Percentiles rank a stretch among this genome's conserved stretches.
Conservation (phyloP, 2,329 filamentous ascomycete species). For the Alternaria tenuissima region DNA sequence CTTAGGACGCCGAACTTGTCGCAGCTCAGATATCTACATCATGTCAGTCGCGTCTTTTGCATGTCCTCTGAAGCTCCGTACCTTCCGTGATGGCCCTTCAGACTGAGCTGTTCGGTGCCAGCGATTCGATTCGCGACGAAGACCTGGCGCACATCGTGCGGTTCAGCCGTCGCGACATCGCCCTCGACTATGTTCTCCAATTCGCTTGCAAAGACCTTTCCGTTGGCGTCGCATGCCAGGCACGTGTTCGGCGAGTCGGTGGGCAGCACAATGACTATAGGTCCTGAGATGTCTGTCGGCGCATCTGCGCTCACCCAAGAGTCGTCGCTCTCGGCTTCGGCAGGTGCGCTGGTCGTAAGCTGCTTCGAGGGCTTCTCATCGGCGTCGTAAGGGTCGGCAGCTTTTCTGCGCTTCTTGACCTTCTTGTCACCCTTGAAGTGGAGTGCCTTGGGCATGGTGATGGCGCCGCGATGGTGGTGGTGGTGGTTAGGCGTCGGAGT, state of each 20-base stretch:
- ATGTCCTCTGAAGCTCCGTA: constrained; percentile 44
- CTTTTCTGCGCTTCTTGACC: constrained; percentile 86
- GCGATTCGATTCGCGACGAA: constrained; percentile 88
- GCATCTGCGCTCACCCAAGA: constrained; percentile 89
- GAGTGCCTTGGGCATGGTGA: constrained; percentile 82
- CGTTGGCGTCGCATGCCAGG: constrained; percentile 84
- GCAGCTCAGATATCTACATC: constrained; percentile 77
- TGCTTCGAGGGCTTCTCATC: constrained; percentile 46
- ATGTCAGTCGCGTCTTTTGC: background rate
- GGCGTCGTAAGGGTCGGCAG: constrained; percentile 60
- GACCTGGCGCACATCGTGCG: constrained; percentile 94
- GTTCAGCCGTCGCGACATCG: constrained; percentile 85
- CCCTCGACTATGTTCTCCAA: constrained; percentile 90
- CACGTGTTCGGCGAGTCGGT: constrained; percentile 72
- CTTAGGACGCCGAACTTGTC: constrained; percentile 82
- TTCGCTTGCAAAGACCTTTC: constrained; percentile 81
- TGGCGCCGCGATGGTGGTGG: constrained; percentile 14
- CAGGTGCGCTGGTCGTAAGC: constrained; percentile 44
- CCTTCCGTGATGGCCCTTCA: constrained; percentile 91
- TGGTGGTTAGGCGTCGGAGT: constrained; percentile 17
- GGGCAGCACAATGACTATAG: constrained; percentile 82
- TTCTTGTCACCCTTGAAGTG: constrained; percentile 98
- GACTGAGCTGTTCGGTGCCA: constrained; percentile 81
- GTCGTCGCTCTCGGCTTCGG: constrained; percentile 72
- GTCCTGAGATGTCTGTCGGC: constrained; percentile 77